A percentile compares a stretch with the other conserved stretches of the same genome.
Evolutionary conservation across 805 yeast genomes (phyloP).

Genomic region (Yarrowia keelungensis): DNA sequence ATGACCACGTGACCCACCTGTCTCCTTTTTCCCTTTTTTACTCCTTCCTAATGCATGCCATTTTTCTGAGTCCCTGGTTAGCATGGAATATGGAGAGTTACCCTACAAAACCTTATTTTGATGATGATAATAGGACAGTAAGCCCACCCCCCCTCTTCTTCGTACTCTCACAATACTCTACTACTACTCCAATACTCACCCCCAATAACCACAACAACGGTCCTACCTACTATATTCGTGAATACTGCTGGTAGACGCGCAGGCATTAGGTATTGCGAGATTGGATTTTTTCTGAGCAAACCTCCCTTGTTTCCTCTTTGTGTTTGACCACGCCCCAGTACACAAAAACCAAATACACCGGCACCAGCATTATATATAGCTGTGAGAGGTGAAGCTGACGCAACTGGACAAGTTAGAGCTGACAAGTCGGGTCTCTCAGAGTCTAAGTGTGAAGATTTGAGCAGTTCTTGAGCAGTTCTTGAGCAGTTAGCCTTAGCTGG

Average conservation of each 20-base stretch:
- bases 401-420: too few relatives aligned
- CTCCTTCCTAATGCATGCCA: too few relatives aligned
- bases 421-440: too few relatives aligned
- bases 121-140: neutral
- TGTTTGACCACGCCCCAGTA: too few relatives aligned
- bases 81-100: neutral
- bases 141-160: neutral
- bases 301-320: too few relatives aligned
- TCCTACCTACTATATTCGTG: constrained; percentile 12
- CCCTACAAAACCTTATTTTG: constrained; percentile 4
- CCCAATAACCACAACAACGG: constrained; percentile 2
- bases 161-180: too few relatives aligned
- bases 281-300: neutral
- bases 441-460: too few relatives aligned
- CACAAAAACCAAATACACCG: neutral
- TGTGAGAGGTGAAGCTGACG: neutral
- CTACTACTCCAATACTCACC: neutral
- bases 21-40: too few relatives aligned
- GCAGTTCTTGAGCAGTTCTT: too few relatives aligned
- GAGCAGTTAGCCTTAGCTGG: too few relatives aligned
- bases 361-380: constrained; percentile 20
- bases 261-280: neutral
- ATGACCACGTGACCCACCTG: too few relatives aligned
- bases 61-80: too few relatives aligned
- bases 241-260: constrained; percentile 26